These are phyloP conservation scores for Angophora floribunda DNA, from an alignment of 345 rosid genomes.

Conservation along the genomic window DNA sequence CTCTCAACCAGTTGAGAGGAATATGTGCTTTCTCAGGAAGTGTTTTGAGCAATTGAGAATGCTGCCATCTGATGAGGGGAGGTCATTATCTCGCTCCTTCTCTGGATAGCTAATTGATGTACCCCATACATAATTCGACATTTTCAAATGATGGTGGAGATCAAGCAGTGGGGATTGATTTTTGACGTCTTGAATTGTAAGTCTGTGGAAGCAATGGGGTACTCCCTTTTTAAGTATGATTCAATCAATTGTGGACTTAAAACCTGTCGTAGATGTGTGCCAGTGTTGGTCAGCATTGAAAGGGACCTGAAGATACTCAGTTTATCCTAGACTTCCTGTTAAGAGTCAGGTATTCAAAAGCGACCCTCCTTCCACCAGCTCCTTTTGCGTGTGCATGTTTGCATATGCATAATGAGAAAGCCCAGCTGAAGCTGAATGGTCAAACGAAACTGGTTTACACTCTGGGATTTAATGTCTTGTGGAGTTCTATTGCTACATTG, in stretches of 20 bases:
- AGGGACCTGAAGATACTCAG: neutral
- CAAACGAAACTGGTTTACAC: neutral
- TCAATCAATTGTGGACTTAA: neutral
- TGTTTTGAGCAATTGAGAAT: neutral
- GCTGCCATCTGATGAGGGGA: neutral
- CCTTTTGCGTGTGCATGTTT: neutral
- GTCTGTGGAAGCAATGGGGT: neutral
- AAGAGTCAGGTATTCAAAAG: neutral
- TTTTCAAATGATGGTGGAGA: neutral
- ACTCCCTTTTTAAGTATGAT: neutral
- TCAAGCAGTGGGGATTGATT: too few species aligned
- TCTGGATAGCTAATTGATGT: neutral
- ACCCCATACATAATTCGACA: neutral
- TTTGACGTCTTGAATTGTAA: neutral
- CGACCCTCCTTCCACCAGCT: neutral
- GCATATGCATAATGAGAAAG: neutral
- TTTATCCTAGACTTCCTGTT: neutral
- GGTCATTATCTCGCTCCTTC: neutral
- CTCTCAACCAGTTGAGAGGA: neutral
- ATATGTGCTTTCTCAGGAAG: neutral
- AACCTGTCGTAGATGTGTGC: neutral
- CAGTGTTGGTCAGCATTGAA: neutral
- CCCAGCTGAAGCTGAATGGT: neutral
- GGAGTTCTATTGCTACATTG: neutral
- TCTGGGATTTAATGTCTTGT: neutral